A percentile compares a stretch with the other conserved stretches of the same genome.
Conservation (phyloP, 73 alveolate genomes). For the Durusdinium trenchii region DNA sequence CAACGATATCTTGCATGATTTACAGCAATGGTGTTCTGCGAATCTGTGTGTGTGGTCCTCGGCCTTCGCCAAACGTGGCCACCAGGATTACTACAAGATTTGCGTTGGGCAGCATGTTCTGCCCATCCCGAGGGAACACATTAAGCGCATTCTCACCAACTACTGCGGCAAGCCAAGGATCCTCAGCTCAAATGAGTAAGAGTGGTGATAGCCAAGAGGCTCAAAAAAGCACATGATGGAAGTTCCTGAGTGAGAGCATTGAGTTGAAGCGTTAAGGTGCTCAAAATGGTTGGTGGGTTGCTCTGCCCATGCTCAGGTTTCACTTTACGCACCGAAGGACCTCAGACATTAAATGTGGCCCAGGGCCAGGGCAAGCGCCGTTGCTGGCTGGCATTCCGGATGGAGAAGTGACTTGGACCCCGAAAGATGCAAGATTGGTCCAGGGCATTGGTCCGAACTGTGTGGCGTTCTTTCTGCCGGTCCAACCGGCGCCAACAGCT, state of each 20-base stretch:
- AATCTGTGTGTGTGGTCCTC: neutral
- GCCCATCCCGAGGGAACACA: slow-evolving; percentile 27
- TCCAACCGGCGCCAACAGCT: too few species aligned
- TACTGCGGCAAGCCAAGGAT: too few species aligned
- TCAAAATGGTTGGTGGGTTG: neutral
- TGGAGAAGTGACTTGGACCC: too few species aligned
- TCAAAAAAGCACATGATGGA: too few species aligned
- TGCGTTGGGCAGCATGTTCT: slow-evolving; percentile 8
- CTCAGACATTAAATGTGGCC: neutral
- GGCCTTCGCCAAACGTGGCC: neutral
- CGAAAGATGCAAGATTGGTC: too few species aligned
- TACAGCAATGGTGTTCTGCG: neutral
- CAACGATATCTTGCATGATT: neutral
- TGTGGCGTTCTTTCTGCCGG: too few species aligned
- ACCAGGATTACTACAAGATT: neutral
- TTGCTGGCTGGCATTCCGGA: slow-evolving; percentile 14
- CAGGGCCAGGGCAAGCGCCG: slow-evolving; percentile 11
- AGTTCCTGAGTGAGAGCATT: too few species aligned
- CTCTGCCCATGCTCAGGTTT: neutral
- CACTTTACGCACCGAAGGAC: neutral
- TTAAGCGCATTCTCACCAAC: too few species aligned
- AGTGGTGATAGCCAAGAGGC: too few species aligned
- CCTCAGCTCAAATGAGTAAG: too few species aligned
- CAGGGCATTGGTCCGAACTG: too few species aligned
- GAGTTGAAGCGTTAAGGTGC: too few species aligned